Evolutionary conservation across 2,329 filamentous ascomycete genomes (phyloP), one percentile per base, ranked within the genome.

Genomic region (Plectosphaerella cucumerina): DNA sequence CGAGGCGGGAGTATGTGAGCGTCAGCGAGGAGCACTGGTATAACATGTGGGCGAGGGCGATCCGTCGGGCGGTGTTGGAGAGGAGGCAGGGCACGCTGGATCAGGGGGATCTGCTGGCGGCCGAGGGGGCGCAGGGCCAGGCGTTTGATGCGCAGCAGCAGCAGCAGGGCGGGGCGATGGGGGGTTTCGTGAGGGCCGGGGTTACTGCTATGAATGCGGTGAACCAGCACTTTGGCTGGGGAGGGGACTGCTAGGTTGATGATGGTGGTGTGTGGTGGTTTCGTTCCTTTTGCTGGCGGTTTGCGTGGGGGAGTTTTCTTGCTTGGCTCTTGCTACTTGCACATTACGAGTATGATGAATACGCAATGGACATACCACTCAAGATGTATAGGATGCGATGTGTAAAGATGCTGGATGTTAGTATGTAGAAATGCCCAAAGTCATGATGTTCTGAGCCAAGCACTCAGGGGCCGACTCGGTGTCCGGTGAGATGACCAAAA

Each of bases 1-100:
- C 12, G 71, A 23, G 59, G 4, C 76, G 69, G 56, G 63, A 68
- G 21, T 87, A 82, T 58, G 76, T 78, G 47, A 75, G 70, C 49
- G 65, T 82, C 56, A 76, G 70, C 56, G 80, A 83, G 64, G 73
- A 77, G 5, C 76, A 82, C 54, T 87, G 83, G 80, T 82, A 83
- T 56, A 76, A 80, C 51, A 67, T 80, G 50, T 89, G 87, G 84
- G 75, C 73, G 9, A 70, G 77, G 5, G 76, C 82, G 3, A 80
- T 90, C 48, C 71, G 73, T 53, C 74, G 75, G 43, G 80, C 85
- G 10, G 81, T 85, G 1, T 62, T 86, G 50, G 76, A 79, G 48
- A 75, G 81, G 52, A 75, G 76, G 35, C 75, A 83, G 59, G 75
- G 75, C 3, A 70, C 72, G 20, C 70, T 87, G 15, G 78, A 78